Evolutionary conservation across 2,329 filamentous ascomycete species (phyloP), one percentile per base, ranked within the genome.

Genomic region (Colletotrichum navitas): DNA sequence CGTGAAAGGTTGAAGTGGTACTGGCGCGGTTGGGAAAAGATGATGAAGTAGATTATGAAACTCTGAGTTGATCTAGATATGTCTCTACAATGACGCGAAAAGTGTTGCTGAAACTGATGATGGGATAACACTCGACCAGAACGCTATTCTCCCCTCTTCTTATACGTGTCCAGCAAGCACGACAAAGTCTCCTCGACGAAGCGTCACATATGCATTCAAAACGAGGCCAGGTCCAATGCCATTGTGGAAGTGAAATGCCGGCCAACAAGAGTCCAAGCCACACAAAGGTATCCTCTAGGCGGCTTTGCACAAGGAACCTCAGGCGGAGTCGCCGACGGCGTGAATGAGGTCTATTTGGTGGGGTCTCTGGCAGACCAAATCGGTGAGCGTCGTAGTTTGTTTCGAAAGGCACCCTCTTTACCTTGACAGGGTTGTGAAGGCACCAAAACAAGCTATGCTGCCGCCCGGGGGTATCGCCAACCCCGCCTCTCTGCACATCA

Each of bases 401-500:
- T 52, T 52, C 56, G 43, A 49, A 54, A 67, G 58, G 58, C 58
- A 52, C 51, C 43, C 58, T 62, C 21, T 29, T 62, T 24, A 43
- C 32, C 32, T 52, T 26, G 41, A 24, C 34, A 12, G 32, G 59
- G 29, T 68, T 58, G 60, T 5, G 26, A 43, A 29, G 47, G 34
- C 34, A 51, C 36, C n/a, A 47, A 55, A 67, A 45, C 68, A 36
- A 45, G 39, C 56, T 56, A 71, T 54, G 58, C n/a, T 36, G n/a
- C 64, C n/a, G 43, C 16, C 8, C 45, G 12, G 24, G 24, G n/a
- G 43, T 11, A n/a, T 21, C 16, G 21, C 18, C 6, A 32, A 66
- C 36, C 52, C 56, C 64, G 68, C 63, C 68, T 32, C 43, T 32
- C 10, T 10, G 3, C 56, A 45, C 32, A 34, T 5, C 24, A 26